Conservation (phyloP, 805 yeast genomes). For the Nakazawaea molendinolei region DNA sequence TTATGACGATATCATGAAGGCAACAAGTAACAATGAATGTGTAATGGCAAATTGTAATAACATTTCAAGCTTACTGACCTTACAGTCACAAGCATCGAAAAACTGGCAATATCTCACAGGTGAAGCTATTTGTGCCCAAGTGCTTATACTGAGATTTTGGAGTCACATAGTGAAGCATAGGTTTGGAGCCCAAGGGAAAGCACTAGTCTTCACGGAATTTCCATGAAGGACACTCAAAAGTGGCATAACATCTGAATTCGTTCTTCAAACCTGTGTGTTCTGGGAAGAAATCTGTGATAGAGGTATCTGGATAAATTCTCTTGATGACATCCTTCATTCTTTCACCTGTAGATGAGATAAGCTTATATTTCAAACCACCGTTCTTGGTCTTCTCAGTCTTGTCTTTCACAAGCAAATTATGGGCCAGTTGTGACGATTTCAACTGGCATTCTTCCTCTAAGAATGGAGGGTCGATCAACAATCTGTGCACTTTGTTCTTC, state of each 20-base stretch:
- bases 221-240: constrained; percentile 68
- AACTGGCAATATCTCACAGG: too few species aligned
- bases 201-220: constrained; percentile 30
- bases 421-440: constrained; percentile 60
- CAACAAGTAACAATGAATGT: too few species aligned
- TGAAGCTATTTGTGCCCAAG: neutral
- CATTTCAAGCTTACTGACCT: too few species aligned
- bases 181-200: too few species aligned
- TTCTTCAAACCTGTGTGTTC: constrained; percentile 84
- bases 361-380: constrained; percentile 38
- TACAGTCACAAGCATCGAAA: too few species aligned
- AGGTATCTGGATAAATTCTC: constrained; percentile 56
- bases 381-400: constrained; percentile 27
- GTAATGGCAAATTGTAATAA: too few species aligned
- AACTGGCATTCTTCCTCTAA: constrained; percentile 76
- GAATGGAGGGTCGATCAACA: constrained; percentile 86
- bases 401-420: constrained; percentile 43
- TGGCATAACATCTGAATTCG: constrained; percentile 82
- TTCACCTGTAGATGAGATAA: constrained; percentile 85
- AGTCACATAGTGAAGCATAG: neutral
- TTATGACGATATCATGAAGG: too few species aligned
- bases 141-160: neutral
- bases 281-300: constrained; percentile 64
- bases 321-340: constrained; percentile 66
- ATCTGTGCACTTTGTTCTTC: constrained; percentile 57